Conservation (phyloP, 495 filamentous ascomycete genomes). For the Daldinia vernicosa region DNA sequence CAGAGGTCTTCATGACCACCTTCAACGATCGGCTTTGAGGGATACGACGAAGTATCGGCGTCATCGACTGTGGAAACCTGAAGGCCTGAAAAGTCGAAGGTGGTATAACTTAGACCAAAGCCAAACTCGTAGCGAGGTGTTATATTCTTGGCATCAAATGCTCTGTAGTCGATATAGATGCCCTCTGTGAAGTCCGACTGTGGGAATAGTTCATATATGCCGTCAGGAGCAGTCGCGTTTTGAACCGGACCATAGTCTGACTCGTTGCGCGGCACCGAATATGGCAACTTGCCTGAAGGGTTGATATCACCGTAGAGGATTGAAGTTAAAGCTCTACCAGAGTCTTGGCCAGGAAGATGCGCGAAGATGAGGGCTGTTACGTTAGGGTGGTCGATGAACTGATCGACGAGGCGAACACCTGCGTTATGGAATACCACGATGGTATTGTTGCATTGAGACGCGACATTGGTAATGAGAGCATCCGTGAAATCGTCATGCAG, state of each 20-base stretch:
- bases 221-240: slow-evolving; percentile 47
- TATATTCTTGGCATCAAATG: slow-evolving; percentile 71
- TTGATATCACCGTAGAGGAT: slow-evolving; percentile 68
- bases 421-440: slow-evolving; percentile 70
- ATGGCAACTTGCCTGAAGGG: slow-evolving; percentile 73
- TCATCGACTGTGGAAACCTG: slow-evolving; percentile 42
- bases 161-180: slow-evolving; percentile 71
- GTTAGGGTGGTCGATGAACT: slow-evolving; percentile 68
- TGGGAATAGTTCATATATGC: slow-evolving; percentile 55
- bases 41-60: slow-evolving; percentile 46
- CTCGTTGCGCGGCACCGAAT: slow-evolving; percentile 72
- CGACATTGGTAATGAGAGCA: slow-evolving; percentile 64
- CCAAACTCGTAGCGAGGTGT: slow-evolving; percentile 76
- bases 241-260: slow-evolving; percentile 64
- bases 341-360: slow-evolving; percentile 69
- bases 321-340: slow-evolving; percentile 63
- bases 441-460: slow-evolving; percentile 65
- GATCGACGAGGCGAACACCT: slow-evolving; percentile 65
- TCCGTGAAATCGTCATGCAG: slow-evolving; percentile 63
- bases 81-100: slow-evolving; percentile 62
- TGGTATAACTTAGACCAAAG: slow-evolving; percentile 75
- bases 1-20: slow-evolving; percentile 69
- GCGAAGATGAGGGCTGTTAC: slow-evolving; percentile 70
- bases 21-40: slow-evolving; percentile 54
- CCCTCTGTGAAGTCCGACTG: slow-evolving; percentile 73